Base-by-base conservation (phyloP, 768 basidiomycete genomes). In the Termitomyces sp. region DNA sequence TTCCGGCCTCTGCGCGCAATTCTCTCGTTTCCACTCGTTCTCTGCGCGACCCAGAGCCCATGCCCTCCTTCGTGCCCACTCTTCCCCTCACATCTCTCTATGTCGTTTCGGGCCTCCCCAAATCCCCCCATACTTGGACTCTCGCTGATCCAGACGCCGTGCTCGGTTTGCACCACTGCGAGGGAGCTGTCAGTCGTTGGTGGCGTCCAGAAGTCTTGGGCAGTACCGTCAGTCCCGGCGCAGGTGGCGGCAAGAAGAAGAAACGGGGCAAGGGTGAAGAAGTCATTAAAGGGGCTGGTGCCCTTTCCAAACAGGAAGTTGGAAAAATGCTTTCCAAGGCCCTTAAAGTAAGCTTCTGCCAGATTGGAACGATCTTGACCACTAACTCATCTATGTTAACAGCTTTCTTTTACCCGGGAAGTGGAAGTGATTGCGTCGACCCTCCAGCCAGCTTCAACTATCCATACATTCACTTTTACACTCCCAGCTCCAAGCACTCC, bases 391-490 rank as follows among this genome's bases (percentile, higher is more conserved):
- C 24, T n/a, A 30, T 18, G 20, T 48, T 41, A 18, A 50, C 36
- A 95, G 92, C 86, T 95, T 47, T 93, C 93, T 8, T 95, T 95
- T 72, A 86, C 91, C 37, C 89, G 90, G 55, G 94, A 96, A 70
- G 91, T 95, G 45, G 93, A 95, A 70, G 88, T 98, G 57, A 90
- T 98, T 69, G 93, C 94, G 15, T 93, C 94, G n/a, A 93, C 93
- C 22, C 81, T 95, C 11, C 92, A 95, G 65, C 95, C 95, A 7
- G 89, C 95, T 1, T 92, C 91, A 6, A 97, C 94, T 16, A 87
- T 94, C 47, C 93, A 97, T 70, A 89, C 86, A 0, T 98, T 97
- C 74, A 90, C 91, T 4, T 98, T 98, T 68, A 87, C 83, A 8
- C 81, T 94, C 50, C 88, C 91, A 50, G 85, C 89, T 5, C 85